phyloP scores from a whole-genome alignment of 1,284 basidiomycete species.

The Trichosporon faecale region DNA sequence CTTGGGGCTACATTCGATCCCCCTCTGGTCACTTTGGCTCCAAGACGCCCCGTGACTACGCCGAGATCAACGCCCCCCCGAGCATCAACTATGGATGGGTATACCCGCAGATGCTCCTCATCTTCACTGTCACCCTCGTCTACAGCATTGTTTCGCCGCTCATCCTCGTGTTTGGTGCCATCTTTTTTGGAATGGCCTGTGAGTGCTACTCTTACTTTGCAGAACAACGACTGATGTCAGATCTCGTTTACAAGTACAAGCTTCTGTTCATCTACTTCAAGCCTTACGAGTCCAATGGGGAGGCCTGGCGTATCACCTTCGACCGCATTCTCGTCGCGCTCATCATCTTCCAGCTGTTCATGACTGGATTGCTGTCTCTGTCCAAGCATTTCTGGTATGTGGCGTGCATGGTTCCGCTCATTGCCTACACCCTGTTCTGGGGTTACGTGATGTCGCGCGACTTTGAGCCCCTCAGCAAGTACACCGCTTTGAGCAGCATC shows the following conservation, averaged over 20 bases:
- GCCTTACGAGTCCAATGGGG: constrained; percentile 53
- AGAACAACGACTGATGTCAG: constrained; percentile 24
- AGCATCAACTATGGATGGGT: constrained; percentile 91
- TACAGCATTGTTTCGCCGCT: constrained; percentile 94
- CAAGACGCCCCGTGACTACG: constrained; percentile 63
- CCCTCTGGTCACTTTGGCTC: constrained; percentile 58
- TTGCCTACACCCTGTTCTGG: constrained; percentile 73
- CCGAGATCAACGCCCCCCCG: constrained; percentile 93
- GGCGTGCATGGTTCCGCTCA: constrained; percentile 68
- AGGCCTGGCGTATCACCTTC: constrained; percentile 82
- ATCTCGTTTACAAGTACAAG: constrained; percentile 97
- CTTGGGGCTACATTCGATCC: background rate
- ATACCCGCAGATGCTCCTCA: constrained; percentile 89
- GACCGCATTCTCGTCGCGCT: constrained; percentile 82
- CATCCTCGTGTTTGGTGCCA: constrained; percentile 87
- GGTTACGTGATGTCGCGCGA: constrained; percentile 67
- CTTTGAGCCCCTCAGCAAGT: constrained; percentile 75
- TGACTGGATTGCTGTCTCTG: constrained; percentile 89
- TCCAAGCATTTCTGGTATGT: constrained; percentile 67
- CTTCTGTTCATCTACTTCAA: constrained; percentile 68
- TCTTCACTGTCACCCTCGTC: constrained; percentile 90
- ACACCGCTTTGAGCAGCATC: constrained; percentile 73
- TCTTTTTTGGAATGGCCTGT: constrained; percentile 89
- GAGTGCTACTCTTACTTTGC: constrained; percentile 20
- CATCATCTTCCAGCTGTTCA: constrained; percentile 79